Conservation (phyloP, 2,329 filamentous ascomycete species). For the Aspergillus calidoustus region DNA sequence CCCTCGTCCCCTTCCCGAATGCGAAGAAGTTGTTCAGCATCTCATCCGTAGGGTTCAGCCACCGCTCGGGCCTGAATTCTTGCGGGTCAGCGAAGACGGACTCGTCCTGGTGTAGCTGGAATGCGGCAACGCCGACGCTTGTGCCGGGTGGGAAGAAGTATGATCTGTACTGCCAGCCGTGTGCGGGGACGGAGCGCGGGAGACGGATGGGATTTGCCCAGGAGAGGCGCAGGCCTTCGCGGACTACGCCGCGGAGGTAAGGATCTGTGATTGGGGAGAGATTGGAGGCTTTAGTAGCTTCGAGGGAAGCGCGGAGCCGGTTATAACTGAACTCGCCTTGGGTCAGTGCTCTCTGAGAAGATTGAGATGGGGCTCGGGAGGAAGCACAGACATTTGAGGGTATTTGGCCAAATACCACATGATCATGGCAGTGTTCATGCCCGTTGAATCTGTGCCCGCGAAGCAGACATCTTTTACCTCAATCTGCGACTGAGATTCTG, state of each 20-base stretch:
- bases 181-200: constrained; percentile 52
- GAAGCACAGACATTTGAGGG: constrained; percentile 41
- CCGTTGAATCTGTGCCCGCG: constrained; percentile 59
- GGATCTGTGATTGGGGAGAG: constrained; percentile 38
- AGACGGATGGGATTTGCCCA: constrained; percentile 58
- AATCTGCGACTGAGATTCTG: constrained; percentile 50
- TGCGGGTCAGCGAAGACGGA: constrained; percentile 49
- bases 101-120: constrained; percentile 53
- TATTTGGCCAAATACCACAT: constrained; percentile 51
- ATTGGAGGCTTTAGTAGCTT: constrained; percentile 24
- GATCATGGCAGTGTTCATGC: constrained; percentile 56
- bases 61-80: constrained; percentile 55
- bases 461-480: constrained; percentile 62
- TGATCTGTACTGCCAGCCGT: constrained; percentile 44
- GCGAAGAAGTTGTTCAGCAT: constrained; percentile 53
- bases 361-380: constrained; percentile 2
- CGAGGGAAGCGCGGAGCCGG: constrained; percentile 41
- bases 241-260: constrained; percentile 55
- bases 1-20: constrained; percentile 54
- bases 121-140: constrained; percentile 52
- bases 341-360: neutral
- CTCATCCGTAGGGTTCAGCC: constrained; percentile 45
- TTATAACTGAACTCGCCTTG: constrained; percentile 27
- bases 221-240: constrained; percentile 56
- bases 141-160: constrained; percentile 50